Percentiles rank a stretch among this genome's conserved stretches.
Conservation (phyloP, 2,329 filamentous ascomycete genomes). For the Aspergillus ustus region DNA sequence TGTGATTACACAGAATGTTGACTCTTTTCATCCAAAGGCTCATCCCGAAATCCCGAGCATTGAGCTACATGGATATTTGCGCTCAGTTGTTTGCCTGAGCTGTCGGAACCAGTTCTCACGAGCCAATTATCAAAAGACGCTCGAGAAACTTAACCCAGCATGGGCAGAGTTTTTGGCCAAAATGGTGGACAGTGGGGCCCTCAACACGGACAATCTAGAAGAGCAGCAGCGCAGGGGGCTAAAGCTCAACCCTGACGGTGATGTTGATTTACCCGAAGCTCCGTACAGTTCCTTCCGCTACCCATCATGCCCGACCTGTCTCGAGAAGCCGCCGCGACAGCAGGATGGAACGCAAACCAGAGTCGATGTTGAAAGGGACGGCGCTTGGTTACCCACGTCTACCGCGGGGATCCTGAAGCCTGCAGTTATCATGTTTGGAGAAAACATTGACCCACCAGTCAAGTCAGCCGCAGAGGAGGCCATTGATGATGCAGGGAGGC, state of each 20-base stretch:
- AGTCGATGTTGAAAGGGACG: constrained; percentile 76
- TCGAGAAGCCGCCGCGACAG: constrained; percentile 64
- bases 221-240: constrained; percentile 71
- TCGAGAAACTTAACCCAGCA: constrained; percentile 79
- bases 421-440: constrained; percentile 94
- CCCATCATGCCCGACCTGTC: constrained; percentile 82
- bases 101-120: constrained; percentile 75
- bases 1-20: constrained; percentile 95
- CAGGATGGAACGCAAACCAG: constrained; percentile 59
- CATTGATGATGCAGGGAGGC: constrained; percentile 73
- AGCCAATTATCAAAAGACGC: constrained; percentile 72
- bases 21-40: constrained; percentile 83
- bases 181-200: constrained; percentile 73
- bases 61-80: constrained; percentile 89
- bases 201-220: constrained; percentile 75
- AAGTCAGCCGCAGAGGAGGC: constrained; percentile 79
- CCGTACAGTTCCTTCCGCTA: constrained; percentile 91
- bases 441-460: constrained; percentile 72
- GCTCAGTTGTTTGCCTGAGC: constrained; percentile 77
- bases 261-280: constrained; percentile 85
- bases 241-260: constrained; percentile 89
- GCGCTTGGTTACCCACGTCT: constrained; percentile 71
- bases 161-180: constrained; percentile 79
- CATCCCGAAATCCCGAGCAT: constrained; percentile 76
- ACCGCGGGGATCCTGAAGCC: constrained; percentile 86